These are phyloP conservation scores for Debaryomyces sp. DNA, from an alignment of 1,139 yeast species.

Conservation along the genomic window DNA sequence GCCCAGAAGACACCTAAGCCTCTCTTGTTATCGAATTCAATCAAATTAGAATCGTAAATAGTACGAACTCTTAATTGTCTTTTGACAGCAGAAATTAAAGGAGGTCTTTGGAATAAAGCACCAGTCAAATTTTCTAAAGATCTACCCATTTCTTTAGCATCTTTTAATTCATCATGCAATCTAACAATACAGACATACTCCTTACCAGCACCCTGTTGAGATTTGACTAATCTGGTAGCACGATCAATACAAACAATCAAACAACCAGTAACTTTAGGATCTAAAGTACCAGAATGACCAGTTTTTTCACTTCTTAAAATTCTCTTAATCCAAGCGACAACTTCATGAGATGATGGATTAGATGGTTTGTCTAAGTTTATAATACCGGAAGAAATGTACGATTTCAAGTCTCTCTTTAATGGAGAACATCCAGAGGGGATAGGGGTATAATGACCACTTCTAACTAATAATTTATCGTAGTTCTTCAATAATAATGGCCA, in stretches of 20 bases:
- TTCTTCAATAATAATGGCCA: conserved; percentile 96
- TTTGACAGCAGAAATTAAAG: conserved; percentile 97
- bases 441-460: conserved; percentile 97
- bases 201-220: conserved; percentile 99
- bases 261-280: conserved; percentile 98
- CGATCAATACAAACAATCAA: conserved; percentile 96
- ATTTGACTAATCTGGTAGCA: conserved; percentile 96
- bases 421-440: conserved; percentile 96
- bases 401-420: conserved; percentile 87
- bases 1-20: conserved; percentile 99
- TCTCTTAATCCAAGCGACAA: conserved; percentile 98
- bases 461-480: conserved; percentile 89
- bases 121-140: conserved; percentile 94
- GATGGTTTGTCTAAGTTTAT: conserved; percentile 97
- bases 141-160: conserved; percentile 87
- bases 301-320: conserved; percentile 94
- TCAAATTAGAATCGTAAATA: conserved; percentile 91
- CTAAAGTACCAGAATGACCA: conserved; percentile 98
- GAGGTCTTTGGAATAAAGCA: conserved; percentile 99
- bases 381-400: conserved; percentile 91
- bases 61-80: conserved; percentile 98
- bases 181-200: conserved; percentile 98
- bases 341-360: conserved; percentile 97
- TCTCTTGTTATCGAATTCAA: conserved; percentile 96
- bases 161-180: conserved; percentile 89